Evolutionary conservation across 768 basidiomycete species (phyloP), one percentile per base, ranked within the genome.

Genomic region (Leccinum pellstonianum): DNA sequence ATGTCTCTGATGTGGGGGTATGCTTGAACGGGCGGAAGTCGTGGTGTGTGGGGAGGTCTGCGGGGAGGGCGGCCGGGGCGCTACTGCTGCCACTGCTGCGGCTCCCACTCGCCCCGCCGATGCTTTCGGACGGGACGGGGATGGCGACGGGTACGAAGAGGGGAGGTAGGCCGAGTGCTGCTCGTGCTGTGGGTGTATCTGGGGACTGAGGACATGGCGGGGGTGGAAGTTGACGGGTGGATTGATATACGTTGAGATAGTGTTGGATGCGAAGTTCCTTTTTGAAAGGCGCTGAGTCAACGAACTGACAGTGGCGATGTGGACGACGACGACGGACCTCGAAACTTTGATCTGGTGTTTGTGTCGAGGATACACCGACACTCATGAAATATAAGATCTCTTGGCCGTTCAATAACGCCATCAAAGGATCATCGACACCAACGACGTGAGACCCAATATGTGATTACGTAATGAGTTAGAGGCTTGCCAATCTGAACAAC

Each of bases 231-330:
- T 72, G 66, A 15, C 81, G 79, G 0, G 82, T 83, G 0, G 77
- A 62, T 27, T 63, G 68, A 64, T 83, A 86, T 1, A 81, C 77
- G 21, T 70, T 70, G 29, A 85, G 62, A 62, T 88, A 88, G 66
- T 86, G 86, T 38, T 78, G 73, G 5, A 79, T 63, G 41, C 86
- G 81, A 25, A 77, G 70, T 75, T 87, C 86, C 86, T 25, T 87
- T 61, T 61, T 41, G 38, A 12, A 41, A 38, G 37, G 17, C 8
- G 38, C 37, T 38, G 38, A 38, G 38, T 38, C 17, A 38, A 37
- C 14, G 14, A 14, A 38, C 25, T 27, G 25, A 27, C 25, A 38
- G 7, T 38, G 17, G 15, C 8, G 7, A 17, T 6, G 17, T 37
- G 35, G 35, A 37, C 35, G 15, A 9, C 35, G 15, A 9, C 1